Base-by-base conservation (phyloP, 2,329 filamentous ascomycete species). In the Bipolaris bicolor region DNA sequence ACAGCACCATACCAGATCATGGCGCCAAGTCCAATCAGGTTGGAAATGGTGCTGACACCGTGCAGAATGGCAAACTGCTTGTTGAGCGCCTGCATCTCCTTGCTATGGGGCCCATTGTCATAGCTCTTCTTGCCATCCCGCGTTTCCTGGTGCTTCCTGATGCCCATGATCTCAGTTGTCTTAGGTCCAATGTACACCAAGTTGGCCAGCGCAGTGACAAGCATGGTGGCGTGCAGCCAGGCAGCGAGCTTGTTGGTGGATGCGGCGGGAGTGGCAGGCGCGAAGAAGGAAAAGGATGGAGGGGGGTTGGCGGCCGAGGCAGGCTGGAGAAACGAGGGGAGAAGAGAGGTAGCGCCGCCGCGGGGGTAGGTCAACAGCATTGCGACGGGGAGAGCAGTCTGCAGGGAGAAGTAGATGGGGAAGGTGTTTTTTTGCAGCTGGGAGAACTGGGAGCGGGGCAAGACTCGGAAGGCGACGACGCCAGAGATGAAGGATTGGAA, bases 51-150 rank as follows among this genome's bases (percentile, higher is more conserved):
- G 7, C 91, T 96, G 46, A 90, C 79, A 5, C 93, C 91, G 76
- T 99, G 95, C 55, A 97, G 77, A 60, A 84, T 85, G 15, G 85
- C 86, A 76, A 98, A 98, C 56, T 61, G 51, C 58, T 57, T 67
- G 52, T 78, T 78, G 64, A 78, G 40, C n/a, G 37, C 60, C 66
- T 86, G 77, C 93, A 98, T 97, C 79, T 94, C 91, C 66, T 88
- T 83, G 5, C 90, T 95, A 70, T 96, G 91, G 37, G 92, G 90
- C 1, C 88, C 84, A 50, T 85, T 80, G 63, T 96, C 92, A 70
- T 90, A 90, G 76, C 88, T 91, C 74, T 90, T 90, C 83, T 96
- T 97, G 52, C 92, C 92, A 73, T 97, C 94, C 68, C 89, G 87
- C 60, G 89, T 92, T 82, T 94, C 93, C 82, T 97, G 94, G 47